phyloP scores from a whole-genome alignment of 805 yeast genomes.

The Starmera dryadoides region DNA sequence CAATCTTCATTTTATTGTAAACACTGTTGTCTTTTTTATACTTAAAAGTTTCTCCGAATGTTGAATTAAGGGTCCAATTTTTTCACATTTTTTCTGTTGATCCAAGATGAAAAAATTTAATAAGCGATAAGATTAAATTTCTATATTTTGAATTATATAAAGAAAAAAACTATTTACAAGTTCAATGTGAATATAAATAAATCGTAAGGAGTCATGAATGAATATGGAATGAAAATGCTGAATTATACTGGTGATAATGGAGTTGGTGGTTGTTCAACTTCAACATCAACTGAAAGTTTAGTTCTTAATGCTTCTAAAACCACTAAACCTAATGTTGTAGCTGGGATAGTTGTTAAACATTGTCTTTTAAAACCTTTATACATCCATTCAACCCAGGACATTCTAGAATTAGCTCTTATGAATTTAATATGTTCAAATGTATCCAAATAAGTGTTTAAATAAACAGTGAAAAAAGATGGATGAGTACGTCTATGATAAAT shows the following conservation, averaged over 20 bases:
- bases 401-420: slow-evolving; percentile 45
- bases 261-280: slow-evolving; percentile 3
- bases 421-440: slow-evolving; percentile 56
- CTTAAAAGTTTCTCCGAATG: too few relatives aligned
- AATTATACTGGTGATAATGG: not conserved
- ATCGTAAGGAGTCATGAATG: too few relatives aligned
- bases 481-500: slow-evolving; percentile 34
- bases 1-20: slow-evolving; percentile 8
- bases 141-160: too few relatives aligned
- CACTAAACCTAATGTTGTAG: slow-evolving; percentile 79
- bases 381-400: slow-evolving; percentile 56
- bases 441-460: slow-evolving; percentile 70
- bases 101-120: not conserved
- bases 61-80: not conserved
- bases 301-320: slow-evolving; percentile 77
- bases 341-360: slow-evolving; percentile 74
- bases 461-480: slow-evolving; percentile 30
- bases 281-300: slow-evolving; percentile 20
- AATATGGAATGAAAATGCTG: not conserved
- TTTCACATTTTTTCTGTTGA: not conserved
- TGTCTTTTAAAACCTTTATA: slow-evolving; percentile 74
- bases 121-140: too few relatives aligned
- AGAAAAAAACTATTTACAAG: too few relatives aligned
- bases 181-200: too few relatives aligned
- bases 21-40: not conserved